Conservation (phyloP, 495 filamentous ascomycete species). For the Penicillium nucicola region DNA sequence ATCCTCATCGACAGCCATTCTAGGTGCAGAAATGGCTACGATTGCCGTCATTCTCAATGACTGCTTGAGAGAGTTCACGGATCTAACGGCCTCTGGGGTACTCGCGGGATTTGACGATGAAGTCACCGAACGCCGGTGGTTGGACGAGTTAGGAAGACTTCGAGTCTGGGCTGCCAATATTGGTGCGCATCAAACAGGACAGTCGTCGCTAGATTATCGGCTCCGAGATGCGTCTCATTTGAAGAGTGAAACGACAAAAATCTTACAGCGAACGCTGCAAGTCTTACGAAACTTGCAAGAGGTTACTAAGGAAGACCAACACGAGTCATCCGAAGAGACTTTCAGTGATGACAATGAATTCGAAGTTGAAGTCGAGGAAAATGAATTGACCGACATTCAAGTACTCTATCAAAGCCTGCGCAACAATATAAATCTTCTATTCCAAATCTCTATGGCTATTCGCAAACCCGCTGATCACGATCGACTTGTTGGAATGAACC, state of each 20-base stretch:
- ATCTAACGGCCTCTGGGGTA: background rate
- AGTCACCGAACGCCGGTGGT: slow-evolving; percentile 10
- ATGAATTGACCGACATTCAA: slow-evolving; percentile 1
- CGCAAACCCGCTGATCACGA: slow-evolving; percentile 24
- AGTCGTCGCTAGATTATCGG: slow-evolving; percentile 44
- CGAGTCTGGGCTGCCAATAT: slow-evolving; percentile 46
- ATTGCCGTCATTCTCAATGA: background rate
- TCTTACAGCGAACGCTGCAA: slow-evolving; percentile 25
- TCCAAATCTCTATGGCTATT: slow-evolving; percentile 23
- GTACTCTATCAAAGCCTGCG: background rate
- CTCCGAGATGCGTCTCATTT: slow-evolving; percentile 45
- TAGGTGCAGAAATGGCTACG: too few species aligned
- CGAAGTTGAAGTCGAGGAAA: background rate
- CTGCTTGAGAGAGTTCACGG: background rate
- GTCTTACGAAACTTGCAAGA: background rate
- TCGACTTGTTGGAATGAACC: slow-evolving; percentile 1
- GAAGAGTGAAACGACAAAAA: slow-evolving; percentile 25
- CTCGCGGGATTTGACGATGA: slow-evolving; percentile 2
- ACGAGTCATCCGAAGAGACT: background rate
- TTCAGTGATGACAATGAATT: background rate
- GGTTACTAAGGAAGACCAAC: background rate
- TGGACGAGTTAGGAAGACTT: slow-evolving; percentile 36
- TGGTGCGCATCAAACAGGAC: slow-evolving; percentile 36
- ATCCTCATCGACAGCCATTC: too few species aligned
- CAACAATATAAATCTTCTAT: slow-evolving; percentile 16